Percentiles rank a stretch among this genome's conserved stretches.
Conservation (phyloP, 768 basidiomycete genomes). For the Clavulina sp. region DNA sequence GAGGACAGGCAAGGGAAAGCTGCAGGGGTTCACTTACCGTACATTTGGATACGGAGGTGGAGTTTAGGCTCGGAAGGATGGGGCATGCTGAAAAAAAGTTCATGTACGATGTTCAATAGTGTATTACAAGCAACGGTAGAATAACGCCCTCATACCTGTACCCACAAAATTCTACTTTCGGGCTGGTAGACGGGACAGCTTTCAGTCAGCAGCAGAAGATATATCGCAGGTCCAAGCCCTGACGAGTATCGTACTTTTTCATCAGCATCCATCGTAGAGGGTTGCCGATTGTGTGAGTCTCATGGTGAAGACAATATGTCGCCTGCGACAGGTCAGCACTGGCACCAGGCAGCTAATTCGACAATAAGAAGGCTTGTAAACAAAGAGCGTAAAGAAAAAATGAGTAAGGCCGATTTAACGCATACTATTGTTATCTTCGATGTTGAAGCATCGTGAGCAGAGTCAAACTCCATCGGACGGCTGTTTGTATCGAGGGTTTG, state of each 20-base stretch:
- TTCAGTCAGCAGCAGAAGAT: background rate
- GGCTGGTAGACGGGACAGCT: conserved; percentile 31
- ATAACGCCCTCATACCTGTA: conserved; percentile 48
- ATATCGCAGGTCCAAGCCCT: background rate
- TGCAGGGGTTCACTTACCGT: conserved; percentile 41
- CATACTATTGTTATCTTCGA: conserved; percentile 1
- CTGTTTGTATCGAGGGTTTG: too few relatives aligned
- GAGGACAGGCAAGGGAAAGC: background rate
- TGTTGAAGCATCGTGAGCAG: background rate
- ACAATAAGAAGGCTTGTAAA: too few relatives aligned
- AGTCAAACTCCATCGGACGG: conserved; percentile 2
- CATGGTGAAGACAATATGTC: conserved; percentile 83
- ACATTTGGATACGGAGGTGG: conserved; percentile 98
- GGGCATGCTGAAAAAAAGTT: conserved; percentile 38
- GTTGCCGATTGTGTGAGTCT: conserved; percentile 94
- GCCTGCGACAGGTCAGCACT: conserved; percentile 68
- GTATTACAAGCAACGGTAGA: background rate
- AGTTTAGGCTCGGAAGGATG: conserved; percentile 97
- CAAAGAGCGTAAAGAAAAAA: background rate
- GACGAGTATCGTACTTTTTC: conserved; percentile 63
- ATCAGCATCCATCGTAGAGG: conserved; percentile 94
- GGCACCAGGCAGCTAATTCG: conserved; percentile 60
- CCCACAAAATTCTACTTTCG: conserved; percentile 95
- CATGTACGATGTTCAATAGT: background rate
- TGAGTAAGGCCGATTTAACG: background rate